Evolutionary conservation across 2,329 filamentous ascomycete genomes (phyloP), one percentile per base, ranked within the genome.

Genomic region (Microdochium bolleyi): DNA sequence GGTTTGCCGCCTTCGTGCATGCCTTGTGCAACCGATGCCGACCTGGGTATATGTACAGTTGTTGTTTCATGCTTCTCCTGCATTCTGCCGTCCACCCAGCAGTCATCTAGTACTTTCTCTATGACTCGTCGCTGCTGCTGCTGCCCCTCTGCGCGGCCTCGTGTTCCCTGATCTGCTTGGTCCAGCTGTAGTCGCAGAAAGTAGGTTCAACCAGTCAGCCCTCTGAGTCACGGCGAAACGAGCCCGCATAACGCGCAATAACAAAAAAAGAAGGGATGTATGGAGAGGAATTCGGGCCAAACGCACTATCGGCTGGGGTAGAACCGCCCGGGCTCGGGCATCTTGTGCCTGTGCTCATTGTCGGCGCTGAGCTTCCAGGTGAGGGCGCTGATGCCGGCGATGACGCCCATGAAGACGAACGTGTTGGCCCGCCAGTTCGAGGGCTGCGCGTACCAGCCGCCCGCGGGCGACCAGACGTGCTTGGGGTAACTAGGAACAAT

Each of bases 401-500:
- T 76, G 53, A 87, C 80, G 49, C 76, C 79, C 55, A 82, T 81
- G 67, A 91, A 84, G 60, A 94, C 77, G 52, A 86, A 79, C 4
- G 94, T 99, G 78, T 99, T 99, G 64, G 77, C 75, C 71, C 88
- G 94, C 94, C 94, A 99, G 80, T 99, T 99, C 61, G 82, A 78
- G 52, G 94, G 94, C 70, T 95, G 92, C 52, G 87, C 77, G 74
- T 99, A 99, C 94, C 94, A 99, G 73, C 94, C 94, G 80, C 94
- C 94, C 60, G 92, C 80, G 57, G 94, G 94, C 67, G 94, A 97
- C 94, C 94, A 99, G 80, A 99, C 90, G 80, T 99, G 92, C 80
- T 96, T 96, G 71, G 91, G 92, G 75, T 96, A 96, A 67, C 90
- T 95, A 64, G 32, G 19, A 24, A 41, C 13, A 21, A 14, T 51